Base-by-base conservation (phyloP, 2,329 filamentous ascomycete genomes). In the Botrytis sinoallii region DNA sequence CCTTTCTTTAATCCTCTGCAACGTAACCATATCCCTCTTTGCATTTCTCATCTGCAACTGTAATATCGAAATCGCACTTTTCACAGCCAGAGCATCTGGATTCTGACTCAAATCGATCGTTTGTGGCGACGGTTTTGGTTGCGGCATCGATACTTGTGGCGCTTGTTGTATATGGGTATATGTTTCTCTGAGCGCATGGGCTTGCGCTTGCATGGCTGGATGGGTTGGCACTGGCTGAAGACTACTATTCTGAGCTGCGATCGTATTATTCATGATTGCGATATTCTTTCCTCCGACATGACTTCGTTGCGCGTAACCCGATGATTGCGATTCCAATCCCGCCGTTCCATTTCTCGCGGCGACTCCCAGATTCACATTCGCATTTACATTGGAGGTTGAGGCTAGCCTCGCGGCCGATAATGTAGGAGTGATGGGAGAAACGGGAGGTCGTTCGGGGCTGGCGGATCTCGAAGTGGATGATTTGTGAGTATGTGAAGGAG, bases 11-110 rank as follows among this genome's bases (percentile, higher is more conserved):
- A 93, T 88, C 73, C 86, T 85, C 77, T 90, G 88, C 48, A 98
- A 85, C 0, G 88, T 84, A 77, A 88, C 87, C 70, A 98, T 90
- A 83, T 98, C 95, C 65, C 88, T 88, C 68, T 90, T 85, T 59
- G 93, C 93, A 81, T 92, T 92, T 79, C 91, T 90, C 76, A 91
- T 91, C 84, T 98, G 95, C 77, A 97, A 87, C 83, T 97, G 94
- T 65, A 98, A 86, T 70, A 97, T 90, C 14, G 93, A 92, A 75
- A 98, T 94, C 64, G 95, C 93, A 40, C 92, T 93, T 77, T 92
- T 91, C 74, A 98, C 87, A 8, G 95, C 95, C 75, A 98, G 91
- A 38, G 92, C 94, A 84, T 98, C 95, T 12, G 93, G 91, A 80
- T 97, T 97, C 72, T 84, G 82, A 76, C 88, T 85, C 75, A 91